Conservation (phyloP, 495 filamentous ascomycete species). For the Talaromyces thailandensis region DNA sequence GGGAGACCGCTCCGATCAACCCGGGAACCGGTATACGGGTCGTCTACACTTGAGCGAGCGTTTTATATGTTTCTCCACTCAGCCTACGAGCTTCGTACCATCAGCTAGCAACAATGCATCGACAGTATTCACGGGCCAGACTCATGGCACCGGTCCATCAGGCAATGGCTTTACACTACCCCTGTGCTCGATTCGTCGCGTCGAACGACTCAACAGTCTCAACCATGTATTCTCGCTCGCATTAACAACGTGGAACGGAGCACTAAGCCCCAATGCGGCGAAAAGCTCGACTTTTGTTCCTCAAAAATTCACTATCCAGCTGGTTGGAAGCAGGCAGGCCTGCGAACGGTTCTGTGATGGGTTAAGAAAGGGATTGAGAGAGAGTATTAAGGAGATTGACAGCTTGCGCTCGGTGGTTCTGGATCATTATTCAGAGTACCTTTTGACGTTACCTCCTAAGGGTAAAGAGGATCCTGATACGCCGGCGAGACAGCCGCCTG, state of each 20-base stretch:
- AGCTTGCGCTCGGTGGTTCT: constrained; percentile 66
- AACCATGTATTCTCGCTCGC: constrained; percentile 86
- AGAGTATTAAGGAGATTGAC: constrained; percentile 76
- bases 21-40: constrained; percentile 82
- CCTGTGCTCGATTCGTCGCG: constrained; percentile 78
- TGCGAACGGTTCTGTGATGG: constrained; percentile 96
- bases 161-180: constrained; percentile 97
- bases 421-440: constrained; percentile 89
- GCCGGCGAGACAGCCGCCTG: constrained; percentile 59
- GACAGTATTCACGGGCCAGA: constrained; percentile 75
- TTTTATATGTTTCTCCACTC: constrained; percentile 93
- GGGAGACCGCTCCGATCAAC: constrained; percentile 48
- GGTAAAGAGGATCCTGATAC: constrained; percentile 23
- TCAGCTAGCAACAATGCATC: constrained; percentile 67
- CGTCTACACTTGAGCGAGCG: constrained; percentile 88
- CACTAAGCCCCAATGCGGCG: constrained; percentile 39
- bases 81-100: constrained; percentile 75
- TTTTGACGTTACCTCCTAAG: constrained; percentile 49
- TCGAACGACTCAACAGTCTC: constrained; percentile 85
- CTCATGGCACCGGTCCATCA: constrained; percentile 82
- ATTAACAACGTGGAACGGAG: constrained; percentile 93
- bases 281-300: constrained; percentile 48
- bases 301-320: constrained; percentile 81
- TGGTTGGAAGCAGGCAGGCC: constrained; percentile 75
- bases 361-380: constrained; percentile 77